Evolutionary conservation across 164 flowering plant species (phyloP).

Genomic region (Sextonia rubra): DNA sequence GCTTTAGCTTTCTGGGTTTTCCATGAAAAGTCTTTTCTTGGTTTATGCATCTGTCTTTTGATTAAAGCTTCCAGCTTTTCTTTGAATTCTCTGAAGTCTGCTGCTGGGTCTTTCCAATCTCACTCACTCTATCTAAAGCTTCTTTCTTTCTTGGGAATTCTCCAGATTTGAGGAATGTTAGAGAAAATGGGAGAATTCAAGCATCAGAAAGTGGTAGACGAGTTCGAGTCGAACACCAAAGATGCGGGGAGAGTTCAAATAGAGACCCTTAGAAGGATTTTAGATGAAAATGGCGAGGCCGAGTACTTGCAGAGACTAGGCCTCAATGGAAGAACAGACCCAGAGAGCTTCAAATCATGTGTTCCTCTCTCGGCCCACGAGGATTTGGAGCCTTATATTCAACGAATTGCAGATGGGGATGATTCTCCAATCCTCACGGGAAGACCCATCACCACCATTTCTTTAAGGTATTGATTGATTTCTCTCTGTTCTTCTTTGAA

Average conservation of each 20-base stretch:
- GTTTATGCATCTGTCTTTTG: no score
- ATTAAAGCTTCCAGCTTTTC: no score
- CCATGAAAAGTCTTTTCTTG: no score
- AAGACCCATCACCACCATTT: slow-evolving; percentile 57
- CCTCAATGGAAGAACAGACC: slow-evolving; percentile 75
- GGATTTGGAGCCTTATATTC: slow-evolving; percentile 74
- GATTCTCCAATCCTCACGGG: slow-evolving; percentile 61
- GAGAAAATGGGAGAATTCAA: slow-evolving; percentile 48
- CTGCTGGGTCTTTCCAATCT: no score
- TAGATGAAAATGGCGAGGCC: slow-evolving; percentile 59
- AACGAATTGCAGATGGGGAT: slow-evolving; percentile 69
- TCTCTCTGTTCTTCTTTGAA: background rate
- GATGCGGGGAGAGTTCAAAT: slow-evolving; percentile 64
- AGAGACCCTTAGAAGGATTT: slow-evolving; percentile 62
- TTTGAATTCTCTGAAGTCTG: no score
- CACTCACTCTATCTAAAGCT: no score
- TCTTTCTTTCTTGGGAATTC: no score
- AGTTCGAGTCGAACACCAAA: slow-evolving; percentile 62
- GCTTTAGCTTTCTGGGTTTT: no score
- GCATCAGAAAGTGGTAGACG: slow-evolving; percentile 48
- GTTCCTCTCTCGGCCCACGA: slow-evolving; percentile 64
- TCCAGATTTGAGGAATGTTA: slow-evolving; percentile 12
- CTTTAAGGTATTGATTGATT: slow-evolving; percentile 47
- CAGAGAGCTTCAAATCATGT: slow-evolving; percentile 54
- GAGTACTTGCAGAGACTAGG: slow-evolving; percentile 66